Evolutionary conservation across 768 basidiomycete species (phyloP), one percentile per base, ranked within the genome.

Genomic region (Lactarius hengduanensis): DNA sequence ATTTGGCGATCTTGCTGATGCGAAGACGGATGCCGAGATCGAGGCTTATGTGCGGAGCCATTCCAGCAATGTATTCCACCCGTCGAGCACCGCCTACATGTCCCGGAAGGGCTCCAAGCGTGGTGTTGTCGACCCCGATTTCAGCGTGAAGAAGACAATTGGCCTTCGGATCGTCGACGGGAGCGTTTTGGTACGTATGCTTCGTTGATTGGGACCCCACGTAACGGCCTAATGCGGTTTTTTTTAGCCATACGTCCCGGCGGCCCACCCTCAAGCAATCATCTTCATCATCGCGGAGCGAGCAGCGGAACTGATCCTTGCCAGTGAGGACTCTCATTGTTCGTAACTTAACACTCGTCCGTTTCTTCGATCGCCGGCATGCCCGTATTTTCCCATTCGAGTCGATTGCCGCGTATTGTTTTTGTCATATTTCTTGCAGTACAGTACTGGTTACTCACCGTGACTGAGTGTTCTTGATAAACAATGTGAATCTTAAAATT

Each of bases 71-170:
- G 63, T 70, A 38, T 71, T 63, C 67, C 75, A 77, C 61, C 73
- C 73, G 26, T 56, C 70, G n/a, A 72, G 80, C 16, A 80, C 81
- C 2, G 78, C 78, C 61, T 72, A 79, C 2, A 82, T 85, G 80
- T 72, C 79, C 41, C 76, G 78, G 5, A 70, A 71, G 28, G 72
- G 69, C 16, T 68, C 67, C 22, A 45, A 32, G 26, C 22, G 59
- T 43, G 83, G 82, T 47, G 82, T 83, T 8, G 80, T 84, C 59
- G 78, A 81, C 69, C 73, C 75, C 32, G 72, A 77, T 47, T 70
- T 81, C 22, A 69, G 72, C 15, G 82, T 84, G 2, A 78, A 84
- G 68, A 82, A 82, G n/a, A 75, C 79, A 16, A 58, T 64, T 36
- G 79, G 80, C 63, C 71, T 84, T 32, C 74, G 82, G 54, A 77